Evolutionary conservation across 345 rosid genomes (phyloP), one percentile per base, ranked within the genome.

Genomic region (Lepidium sativum): DNA sequence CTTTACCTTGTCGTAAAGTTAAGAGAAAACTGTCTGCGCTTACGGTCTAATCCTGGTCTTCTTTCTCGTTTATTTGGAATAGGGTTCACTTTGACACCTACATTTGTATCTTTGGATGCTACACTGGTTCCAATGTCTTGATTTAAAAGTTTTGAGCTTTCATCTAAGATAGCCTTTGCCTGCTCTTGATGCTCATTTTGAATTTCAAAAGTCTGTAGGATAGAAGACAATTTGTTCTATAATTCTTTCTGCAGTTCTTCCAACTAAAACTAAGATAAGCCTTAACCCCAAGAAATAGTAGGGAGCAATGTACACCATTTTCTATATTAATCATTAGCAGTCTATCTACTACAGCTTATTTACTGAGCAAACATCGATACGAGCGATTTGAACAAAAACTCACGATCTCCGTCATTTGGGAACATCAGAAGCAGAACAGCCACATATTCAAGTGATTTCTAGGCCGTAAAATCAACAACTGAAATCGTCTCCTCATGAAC

Each of bases 11-110:
- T 74, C 48, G 63, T 70, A 49, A 86, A 90, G 72, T 84, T 77
- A 70, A 89, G 65, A 74, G 92, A 84, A 73, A 92, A 92, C 49
- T 76, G 86, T 63, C 81, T 74, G 12, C 87, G 83, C 67, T 86
- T 84, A 21, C 83, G 83, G 32, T 20, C 86, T 66, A 82, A 69
- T 21, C 79, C 97, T 1, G 84, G 96, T 73, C 98, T 79, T 73
- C 84, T 71, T 59, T 75, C 89, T 41, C 79, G 80, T 31, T 75
- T 85, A 63, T 65, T 79, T 53, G 78, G 77, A 55, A 54, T 45
- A 48, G 50, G 78, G 14, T 60, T 77, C 60, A 50, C 66, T 51
- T 12, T 55, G 31, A 15, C 78, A 66, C 23, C 71, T 38, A 72
- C 69, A 47, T 41, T n/a, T 16, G 48, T 20, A 20, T 57, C 69